Conservation (phyloP, 2,329 filamentous ascomycete species). For the Penicillium griseofulvum region DNA sequence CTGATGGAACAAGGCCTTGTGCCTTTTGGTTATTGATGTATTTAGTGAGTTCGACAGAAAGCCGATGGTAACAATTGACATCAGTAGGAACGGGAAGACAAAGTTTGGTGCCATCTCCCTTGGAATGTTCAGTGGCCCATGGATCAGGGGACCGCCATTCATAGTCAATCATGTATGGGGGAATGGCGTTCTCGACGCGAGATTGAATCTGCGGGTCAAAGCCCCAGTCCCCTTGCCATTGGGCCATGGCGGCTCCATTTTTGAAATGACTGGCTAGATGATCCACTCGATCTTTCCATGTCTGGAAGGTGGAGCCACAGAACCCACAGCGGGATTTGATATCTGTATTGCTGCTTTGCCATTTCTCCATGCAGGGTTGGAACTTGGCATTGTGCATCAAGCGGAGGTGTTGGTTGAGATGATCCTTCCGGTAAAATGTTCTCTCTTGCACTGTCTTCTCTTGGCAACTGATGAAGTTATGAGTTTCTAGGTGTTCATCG, state of each 20-base stretch:
- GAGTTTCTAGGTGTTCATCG: constrained; percentile 56
- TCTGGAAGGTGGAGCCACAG: constrained; percentile 40
- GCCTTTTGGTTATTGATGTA: constrained; percentile 38
- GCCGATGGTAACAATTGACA: constrained; percentile 43
- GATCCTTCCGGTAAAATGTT: constrained; percentile 63
- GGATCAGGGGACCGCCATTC: constrained; percentile 34
- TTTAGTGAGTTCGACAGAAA: constrained; percentile 41
- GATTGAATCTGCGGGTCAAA: constrained; percentile 38
- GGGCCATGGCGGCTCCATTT: constrained; percentile 37
- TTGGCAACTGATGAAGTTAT: constrained; percentile 59
- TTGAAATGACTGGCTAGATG: constrained; percentile 43
- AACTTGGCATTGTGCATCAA: constrained; percentile 60
- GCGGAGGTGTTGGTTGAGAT: constrained; percentile 60
- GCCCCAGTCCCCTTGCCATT: constrained; percentile 44
- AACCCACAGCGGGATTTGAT: constrained; percentile 52
- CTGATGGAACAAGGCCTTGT: constrained; percentile 37
- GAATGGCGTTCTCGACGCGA: constrained; percentile 39
- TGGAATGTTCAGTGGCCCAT: constrained; percentile 26
- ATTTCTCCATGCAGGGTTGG: constrained; percentile 55
- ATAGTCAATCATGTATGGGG: constrained; percentile 38
- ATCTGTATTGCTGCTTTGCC: constrained; percentile 56
- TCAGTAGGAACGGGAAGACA: constrained; percentile 31
- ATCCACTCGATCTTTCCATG: constrained; percentile 47
- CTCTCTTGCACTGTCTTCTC: constrained; percentile 60
- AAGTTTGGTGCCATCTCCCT: constrained; percentile 12